Percentiles rank a stretch among this genome's conserved stretches.
These are phyloP conservation scores for Neurospora sp. DNA, from an alignment of 495 filamentous ascomycete genomes.

Conservation along the genomic window DNA sequence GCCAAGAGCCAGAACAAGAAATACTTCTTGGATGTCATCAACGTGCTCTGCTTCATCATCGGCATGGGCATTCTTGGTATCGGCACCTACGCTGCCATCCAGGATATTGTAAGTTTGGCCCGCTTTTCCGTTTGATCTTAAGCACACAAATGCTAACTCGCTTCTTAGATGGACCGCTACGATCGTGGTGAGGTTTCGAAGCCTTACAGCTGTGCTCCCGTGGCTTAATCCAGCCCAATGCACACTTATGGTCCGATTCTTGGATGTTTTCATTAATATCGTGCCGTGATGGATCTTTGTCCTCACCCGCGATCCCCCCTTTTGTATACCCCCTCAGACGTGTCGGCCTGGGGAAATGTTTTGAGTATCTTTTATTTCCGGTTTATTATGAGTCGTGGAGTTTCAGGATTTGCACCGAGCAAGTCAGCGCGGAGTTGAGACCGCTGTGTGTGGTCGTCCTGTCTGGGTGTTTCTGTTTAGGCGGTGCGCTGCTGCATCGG, in stretches of 20 bases:
- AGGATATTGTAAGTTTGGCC: slow-evolving; percentile 42
- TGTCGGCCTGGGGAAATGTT: not conserved
- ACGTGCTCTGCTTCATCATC: slow-evolving; percentile 42
- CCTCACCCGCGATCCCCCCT: not conserved
- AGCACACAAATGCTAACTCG: slow-evolving; percentile 5
- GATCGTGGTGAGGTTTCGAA: slow-evolving; percentile 30
- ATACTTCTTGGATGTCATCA: slow-evolving; percentile 34
- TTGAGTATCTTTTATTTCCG: not conserved
- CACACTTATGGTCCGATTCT: not conserved
- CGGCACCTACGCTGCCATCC: slow-evolving; percentile 48
- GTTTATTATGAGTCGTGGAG: not conserved
- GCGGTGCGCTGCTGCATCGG: not conserved
- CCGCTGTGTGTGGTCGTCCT: not conserved
- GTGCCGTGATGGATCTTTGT: not conserved
- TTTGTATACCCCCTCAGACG: not conserved
- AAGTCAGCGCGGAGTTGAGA: not conserved
- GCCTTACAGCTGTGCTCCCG: slow-evolving; percentile 38
- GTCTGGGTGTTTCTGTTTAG: not conserved
- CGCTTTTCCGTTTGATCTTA: not conserved
- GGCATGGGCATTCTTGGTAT: slow-evolving; percentile 46
- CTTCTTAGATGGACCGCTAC: slow-evolving; percentile 34
- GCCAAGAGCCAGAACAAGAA: slow-evolving; percentile 38
- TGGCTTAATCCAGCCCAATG: slow-evolving; percentile 7
- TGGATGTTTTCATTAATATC: not conserved
- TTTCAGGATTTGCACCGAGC: not conserved